Conservation (phyloP, 495 filamentous ascomycete genomes). For the Penicillium angulare region DNA sequence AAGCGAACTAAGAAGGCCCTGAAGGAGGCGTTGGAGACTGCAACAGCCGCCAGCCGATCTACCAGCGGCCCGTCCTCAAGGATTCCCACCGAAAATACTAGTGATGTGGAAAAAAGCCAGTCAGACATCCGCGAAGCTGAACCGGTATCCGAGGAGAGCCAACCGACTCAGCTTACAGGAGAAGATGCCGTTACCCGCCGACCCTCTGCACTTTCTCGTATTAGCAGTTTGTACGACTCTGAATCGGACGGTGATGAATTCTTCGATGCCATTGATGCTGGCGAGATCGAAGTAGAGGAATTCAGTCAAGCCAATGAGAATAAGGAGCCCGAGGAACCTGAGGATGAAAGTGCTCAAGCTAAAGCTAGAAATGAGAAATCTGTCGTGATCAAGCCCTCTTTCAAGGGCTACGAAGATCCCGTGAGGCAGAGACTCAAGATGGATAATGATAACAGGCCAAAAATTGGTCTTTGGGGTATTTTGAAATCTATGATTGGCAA, state of each 20-base stretch:
- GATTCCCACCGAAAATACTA: conserved; percentile 12
- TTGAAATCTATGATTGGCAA: conserved; percentile 99
- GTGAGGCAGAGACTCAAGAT: conserved; percentile 75
- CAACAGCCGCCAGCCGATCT: conserved; percentile 45
- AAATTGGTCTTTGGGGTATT: conserved; percentile 93
- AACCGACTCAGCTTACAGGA: conserved; percentile 3
- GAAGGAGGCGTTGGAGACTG: conserved; percentile 76
- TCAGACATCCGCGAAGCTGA: conserved; percentile 10
- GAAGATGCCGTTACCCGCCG: conserved; percentile 23
- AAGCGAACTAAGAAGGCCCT: conserved; percentile 87
- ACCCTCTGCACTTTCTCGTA: conserved; percentile 31
- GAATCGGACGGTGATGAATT: conserved; percentile 91
- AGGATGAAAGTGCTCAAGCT: conserved; percentile 45
- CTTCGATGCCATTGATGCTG: conserved; percentile 94
- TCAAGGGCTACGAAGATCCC: conserved; percentile 87
- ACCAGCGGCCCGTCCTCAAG: conserved; percentile 30
- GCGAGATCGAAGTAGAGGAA: conserved; percentile 76
- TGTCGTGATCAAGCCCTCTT: conserved; percentile 68
- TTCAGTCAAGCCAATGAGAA: conserved; percentile 45
- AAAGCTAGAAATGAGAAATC: conserved; percentile 49
- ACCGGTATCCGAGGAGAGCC: conserved; percentile 1
- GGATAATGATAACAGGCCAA: conserved; percentile 89
- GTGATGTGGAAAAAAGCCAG: conserved; percentile 18
- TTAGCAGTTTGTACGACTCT: conserved; percentile 63
- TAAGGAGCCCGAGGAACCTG: conserved; percentile 43